phyloP scores from a whole-genome alignment of 2,329 filamentous ascomycete genomes.

The Botrytis sinoallii region DNA sequence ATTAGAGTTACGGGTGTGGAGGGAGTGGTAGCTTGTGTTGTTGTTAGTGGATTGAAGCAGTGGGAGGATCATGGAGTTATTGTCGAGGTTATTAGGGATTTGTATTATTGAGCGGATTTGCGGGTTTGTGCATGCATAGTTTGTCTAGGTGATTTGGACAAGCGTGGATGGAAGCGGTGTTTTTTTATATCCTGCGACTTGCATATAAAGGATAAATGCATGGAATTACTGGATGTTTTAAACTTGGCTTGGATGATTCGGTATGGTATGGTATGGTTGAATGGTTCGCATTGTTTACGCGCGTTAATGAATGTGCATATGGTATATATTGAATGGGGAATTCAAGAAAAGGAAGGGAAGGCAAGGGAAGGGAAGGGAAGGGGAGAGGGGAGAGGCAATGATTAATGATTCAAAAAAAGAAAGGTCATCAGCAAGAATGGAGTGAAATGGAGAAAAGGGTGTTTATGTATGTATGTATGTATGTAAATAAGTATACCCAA shows the following conservation, averaged over 20 bases:
- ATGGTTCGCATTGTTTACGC: not conserved
- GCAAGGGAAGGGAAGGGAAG: not conserved
- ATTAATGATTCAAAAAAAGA: not conserved
- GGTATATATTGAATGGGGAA: not conserved
- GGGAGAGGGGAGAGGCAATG: not conserved
- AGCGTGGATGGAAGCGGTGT: not conserved
- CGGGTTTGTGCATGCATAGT: not conserved
- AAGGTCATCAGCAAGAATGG: not conserved
- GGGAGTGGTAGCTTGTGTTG: conserved; percentile 70
- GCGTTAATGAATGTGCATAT: not conserved
- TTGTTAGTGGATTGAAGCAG: conserved; percentile 74
- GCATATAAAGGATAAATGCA: not conserved
- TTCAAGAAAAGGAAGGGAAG: not conserved
- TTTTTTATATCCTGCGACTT: not conserved
- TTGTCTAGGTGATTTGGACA: not conserved
- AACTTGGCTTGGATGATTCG: not conserved
- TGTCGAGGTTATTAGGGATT: conserved; percentile 49
- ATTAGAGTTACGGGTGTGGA: conserved; percentile 71
- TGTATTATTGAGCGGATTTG: conserved; percentile 25
- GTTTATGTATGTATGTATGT: not conserved
- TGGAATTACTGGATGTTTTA: not conserved
- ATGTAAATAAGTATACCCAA: not conserved
- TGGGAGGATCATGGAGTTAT: conserved; percentile 75
- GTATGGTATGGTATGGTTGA: not conserved
- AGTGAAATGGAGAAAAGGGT: not conserved